Conservation (phyloP, 2,329 filamentous ascomycete genomes). For the Cladosporium sp. region DNA sequence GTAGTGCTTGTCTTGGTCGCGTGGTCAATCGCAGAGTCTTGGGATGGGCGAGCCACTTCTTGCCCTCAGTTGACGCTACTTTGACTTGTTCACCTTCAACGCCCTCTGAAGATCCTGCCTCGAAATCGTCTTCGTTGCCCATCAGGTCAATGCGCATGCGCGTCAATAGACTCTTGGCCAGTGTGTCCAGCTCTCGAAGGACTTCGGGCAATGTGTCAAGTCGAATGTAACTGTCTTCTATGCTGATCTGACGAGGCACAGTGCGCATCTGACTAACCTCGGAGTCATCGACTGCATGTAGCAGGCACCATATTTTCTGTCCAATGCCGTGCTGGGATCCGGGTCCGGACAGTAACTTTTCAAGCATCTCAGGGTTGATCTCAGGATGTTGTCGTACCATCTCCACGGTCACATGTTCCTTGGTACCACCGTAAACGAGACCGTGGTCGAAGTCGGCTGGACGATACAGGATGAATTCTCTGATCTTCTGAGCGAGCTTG, state of each 20-base stretch:
- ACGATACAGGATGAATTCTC: conserved; percentile 54
- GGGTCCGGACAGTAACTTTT: conserved; percentile 64
- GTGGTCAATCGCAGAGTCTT: conserved; percentile 78
- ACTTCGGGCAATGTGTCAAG: conserved; percentile 64
- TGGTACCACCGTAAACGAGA: conserved; percentile 47
- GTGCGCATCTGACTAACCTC: conserved; percentile 69
- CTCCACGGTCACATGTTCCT: conserved; percentile 59
- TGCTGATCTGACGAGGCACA: conserved; percentile 82
- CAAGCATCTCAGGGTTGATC: conserved; percentile 62
- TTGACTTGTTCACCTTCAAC: conserved; percentile 28
- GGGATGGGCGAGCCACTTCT: conserved; percentile 73
- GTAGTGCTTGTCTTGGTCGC: conserved; percentile 55
- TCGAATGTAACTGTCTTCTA: conserved; percentile 84
- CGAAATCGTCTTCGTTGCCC: conserved; percentile 43
- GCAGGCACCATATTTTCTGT: conserved; percentile 66
- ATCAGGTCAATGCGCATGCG: conserved; percentile 77
- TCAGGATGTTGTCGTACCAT: conserved; percentile 60
- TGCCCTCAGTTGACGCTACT: conserved; percentile 12
- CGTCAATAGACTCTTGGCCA: conserved; percentile 67
- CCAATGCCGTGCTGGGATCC: conserved; percentile 71
- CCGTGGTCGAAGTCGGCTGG: conserved; percentile 41
- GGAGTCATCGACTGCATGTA: conserved; percentile 74
- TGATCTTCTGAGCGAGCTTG: conserved; percentile 67
- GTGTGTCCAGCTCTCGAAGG: conserved; percentile 61
- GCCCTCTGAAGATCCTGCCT: not conserved